phyloP scores from a whole-genome alignment of 2,329 filamentous ascomycete species.

The Phyllosticta citriasiana region DNA sequence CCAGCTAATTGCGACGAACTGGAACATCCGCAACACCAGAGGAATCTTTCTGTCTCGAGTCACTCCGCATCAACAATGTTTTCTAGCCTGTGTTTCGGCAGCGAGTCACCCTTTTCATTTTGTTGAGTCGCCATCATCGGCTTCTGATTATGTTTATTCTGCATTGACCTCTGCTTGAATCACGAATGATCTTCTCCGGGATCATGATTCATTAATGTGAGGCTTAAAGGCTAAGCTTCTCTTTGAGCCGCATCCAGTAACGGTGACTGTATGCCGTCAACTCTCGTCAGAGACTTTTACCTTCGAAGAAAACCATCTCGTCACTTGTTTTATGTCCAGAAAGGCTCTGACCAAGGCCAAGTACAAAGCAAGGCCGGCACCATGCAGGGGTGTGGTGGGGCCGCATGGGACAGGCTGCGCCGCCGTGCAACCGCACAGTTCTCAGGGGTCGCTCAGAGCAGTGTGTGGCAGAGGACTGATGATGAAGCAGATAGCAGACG shows the following conservation, averaged over 20 bases:
- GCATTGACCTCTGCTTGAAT: neutral
- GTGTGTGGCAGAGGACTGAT: neutral
- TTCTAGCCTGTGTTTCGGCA: no score
- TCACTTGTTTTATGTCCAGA: neutral
- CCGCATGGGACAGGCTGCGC: neutral
- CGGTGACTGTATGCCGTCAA: neutral
- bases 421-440: neutral
- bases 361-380: neutral
- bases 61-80: no score
- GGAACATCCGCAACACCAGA: no score
- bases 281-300: neutral
- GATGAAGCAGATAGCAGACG: neutral
- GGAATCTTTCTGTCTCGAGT: no score
- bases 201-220: neutral
- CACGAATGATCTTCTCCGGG: neutral
- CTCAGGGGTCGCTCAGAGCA: neutral
- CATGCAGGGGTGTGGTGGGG: neutral
- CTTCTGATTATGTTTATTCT: neutral
- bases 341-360: neutral
- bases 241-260: neutral
- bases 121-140: no score
- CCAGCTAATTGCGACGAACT: no score
- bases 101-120: no score
- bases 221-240: neutral
- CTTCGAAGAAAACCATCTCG: neutral